These are phyloP conservation scores for Stenocarpella maydis DNA, from an alignment of 2,329 filamentous ascomycete genomes.

Conservation along the genomic window DNA sequence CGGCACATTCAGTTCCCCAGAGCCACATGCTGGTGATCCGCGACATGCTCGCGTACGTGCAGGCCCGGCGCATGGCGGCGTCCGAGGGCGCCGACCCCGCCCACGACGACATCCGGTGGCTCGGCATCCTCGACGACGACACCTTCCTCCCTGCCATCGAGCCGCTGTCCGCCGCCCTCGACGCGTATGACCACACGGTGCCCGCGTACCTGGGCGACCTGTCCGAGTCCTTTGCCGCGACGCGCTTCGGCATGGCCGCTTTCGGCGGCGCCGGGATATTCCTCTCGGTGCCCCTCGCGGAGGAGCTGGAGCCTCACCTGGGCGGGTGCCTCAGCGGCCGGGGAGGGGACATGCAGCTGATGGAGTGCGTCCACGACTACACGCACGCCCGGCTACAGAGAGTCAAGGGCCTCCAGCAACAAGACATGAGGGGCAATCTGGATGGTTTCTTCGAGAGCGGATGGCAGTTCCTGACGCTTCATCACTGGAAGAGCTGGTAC, in stretches of 20 bases:
- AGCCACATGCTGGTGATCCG: slow-evolving; percentile 62
- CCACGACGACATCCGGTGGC: slow-evolving; percentile 56
- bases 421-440: slow-evolving; percentile 62
- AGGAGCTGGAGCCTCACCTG: slow-evolving; percentile 55
- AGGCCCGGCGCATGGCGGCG: slow-evolving; percentile 39
- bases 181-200: slow-evolving; percentile 55
- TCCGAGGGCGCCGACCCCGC: slow-evolving; percentile 28
- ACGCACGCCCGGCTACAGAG: slow-evolving; percentile 61
- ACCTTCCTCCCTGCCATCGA: slow-evolving; percentile 64
- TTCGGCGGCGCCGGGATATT: slow-evolving; percentile 69
- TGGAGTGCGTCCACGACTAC: slow-evolving; percentile 63
- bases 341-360: slow-evolving; percentile 65
- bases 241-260: slow-evolving; percentile 65
- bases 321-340: slow-evolving; percentile 55
- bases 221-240: slow-evolving; percentile 62
- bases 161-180: slow-evolving; percentile 54
- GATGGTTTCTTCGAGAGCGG: slow-evolving; percentile 69
- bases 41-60: slow-evolving; percentile 48
- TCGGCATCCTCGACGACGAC: slow-evolving; percentile 64
- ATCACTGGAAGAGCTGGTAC: slow-evolving; percentile 72
- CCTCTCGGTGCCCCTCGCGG: slow-evolving; percentile 61
- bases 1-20: slow-evolving; percentile 51
- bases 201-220: slow-evolving; percentile 64
- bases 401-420: slow-evolving; percentile 62
- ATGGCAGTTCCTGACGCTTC: slow-evolving; percentile 60